phyloP scores from a whole-genome alignment of 352 stramenopile species.

The Phytophthora idaei region DNA sequence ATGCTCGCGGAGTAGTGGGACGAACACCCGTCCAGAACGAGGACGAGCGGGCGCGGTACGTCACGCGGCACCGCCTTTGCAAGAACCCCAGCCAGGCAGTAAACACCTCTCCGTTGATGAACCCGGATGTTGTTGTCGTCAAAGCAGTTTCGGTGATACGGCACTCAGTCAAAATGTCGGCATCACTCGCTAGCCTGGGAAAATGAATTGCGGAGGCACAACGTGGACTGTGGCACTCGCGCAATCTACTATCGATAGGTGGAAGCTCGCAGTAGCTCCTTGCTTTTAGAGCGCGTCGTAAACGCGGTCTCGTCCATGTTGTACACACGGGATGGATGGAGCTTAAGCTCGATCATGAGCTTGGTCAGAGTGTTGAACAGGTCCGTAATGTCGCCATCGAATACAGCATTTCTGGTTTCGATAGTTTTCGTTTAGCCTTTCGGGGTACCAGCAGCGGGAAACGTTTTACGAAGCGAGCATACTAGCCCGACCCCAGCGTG shows the following conservation, averaged over 20 bases:
- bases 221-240: background rate
- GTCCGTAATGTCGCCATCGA: background rate
- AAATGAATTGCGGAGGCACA: background rate
- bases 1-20: background rate
- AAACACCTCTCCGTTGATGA: background rate
- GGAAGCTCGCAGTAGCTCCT: background rate
- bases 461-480: background rate
- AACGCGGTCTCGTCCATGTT: background rate
- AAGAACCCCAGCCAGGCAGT: background rate
- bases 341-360: background rate
- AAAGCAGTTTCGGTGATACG: background rate
- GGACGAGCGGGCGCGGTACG: background rate
- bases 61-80: background rate
- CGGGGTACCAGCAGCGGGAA: background rate
- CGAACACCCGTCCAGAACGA: background rate
- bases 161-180: background rate
- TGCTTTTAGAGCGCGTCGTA: background rate
- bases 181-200: background rate
- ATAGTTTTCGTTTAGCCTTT: background rate
- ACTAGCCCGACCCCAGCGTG: background rate
- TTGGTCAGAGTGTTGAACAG: background rate
- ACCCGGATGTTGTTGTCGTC: background rate
- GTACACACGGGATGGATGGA: background rate
- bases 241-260: background rate
- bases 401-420: too few species aligned